Evolutionary conservation across 805 yeast genomes (phyloP).

Genomic region (Teunomyces stri): DNA sequence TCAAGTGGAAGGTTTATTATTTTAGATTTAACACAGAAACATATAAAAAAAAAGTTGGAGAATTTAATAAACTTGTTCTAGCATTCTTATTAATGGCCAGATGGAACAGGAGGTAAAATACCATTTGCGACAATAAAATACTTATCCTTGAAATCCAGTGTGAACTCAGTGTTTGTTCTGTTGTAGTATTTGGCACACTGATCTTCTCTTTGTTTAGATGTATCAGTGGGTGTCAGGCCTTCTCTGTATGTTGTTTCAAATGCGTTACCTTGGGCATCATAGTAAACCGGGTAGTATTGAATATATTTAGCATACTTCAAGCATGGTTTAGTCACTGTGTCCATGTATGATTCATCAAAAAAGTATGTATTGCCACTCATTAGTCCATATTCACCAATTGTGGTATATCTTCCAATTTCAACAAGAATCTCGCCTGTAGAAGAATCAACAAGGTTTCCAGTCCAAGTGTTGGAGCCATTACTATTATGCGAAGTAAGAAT

Average conservation of each 20-base stretch:
- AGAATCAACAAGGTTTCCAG: not conserved
- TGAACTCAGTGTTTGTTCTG: not conserved
- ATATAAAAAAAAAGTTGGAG: too few species aligned
- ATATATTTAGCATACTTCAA: not conserved
- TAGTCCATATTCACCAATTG: not conserved
- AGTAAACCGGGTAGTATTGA: not conserved
- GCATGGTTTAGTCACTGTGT: not conserved
- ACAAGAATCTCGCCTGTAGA: not conserved
- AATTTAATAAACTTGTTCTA: too few species aligned
- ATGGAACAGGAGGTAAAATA: not conserved
- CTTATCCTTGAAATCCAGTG: not conserved
- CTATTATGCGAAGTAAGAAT: not conserved
- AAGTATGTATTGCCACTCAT: not conserved
- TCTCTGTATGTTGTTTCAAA: not conserved
- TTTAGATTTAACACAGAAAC: too few species aligned
- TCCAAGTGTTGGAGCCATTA: not conserved
- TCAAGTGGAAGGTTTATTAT: too few species aligned
- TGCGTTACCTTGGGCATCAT: not conserved
- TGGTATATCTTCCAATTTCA: not conserved
- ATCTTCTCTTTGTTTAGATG: not conserved
- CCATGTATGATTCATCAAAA: not conserved
- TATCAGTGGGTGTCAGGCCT: not conserved
- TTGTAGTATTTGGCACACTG: not conserved
- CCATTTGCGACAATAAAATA: not conserved
- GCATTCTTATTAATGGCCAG: not conserved